Evolutionary conservation across 176 grass and related monocot genomes (phyloP).

Genomic region (Elymus sibiricus): DNA sequence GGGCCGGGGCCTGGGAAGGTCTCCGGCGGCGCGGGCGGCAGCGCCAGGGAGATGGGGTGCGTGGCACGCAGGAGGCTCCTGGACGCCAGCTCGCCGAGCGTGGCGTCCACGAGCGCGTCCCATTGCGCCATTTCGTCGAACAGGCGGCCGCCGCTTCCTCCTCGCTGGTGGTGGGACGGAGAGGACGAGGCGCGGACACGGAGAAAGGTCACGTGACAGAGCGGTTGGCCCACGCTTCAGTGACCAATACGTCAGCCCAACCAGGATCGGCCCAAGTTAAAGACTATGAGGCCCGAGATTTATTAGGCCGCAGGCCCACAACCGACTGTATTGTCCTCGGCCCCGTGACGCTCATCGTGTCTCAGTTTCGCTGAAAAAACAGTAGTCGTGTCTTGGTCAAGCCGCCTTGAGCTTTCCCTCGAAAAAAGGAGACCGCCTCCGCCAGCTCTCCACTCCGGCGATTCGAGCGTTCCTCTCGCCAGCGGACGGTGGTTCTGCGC

Average conservation of each 20-base stretch:
- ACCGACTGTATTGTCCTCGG: background rate
- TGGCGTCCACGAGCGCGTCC: constrained; percentile 55
- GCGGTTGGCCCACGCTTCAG: constrained; percentile 3
- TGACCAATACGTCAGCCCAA: background rate
- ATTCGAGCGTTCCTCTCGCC: background rate
- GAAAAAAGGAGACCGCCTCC: background rate
- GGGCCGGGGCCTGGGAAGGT: constrained; percentile 51
- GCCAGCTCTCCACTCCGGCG: background rate
- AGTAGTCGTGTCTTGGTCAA: background rate
- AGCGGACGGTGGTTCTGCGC: background rate
- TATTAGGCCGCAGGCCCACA: background rate
- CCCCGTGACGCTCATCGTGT: background rate
- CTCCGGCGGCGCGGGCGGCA: background rate
- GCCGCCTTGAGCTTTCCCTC: background rate
- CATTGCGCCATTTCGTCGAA: constrained; percentile 62
- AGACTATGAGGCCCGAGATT: background rate
- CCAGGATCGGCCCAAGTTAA: background rate
- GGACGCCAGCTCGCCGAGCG: constrained; percentile 47
- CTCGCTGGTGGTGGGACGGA: constrained; percentile 1
- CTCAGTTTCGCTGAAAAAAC: too few relatives aligned
- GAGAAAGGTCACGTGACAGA: background rate
- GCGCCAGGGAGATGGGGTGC: constrained; percentile 46
- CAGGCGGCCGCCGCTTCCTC: background rate
- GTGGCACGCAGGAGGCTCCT: constrained; percentile 64
- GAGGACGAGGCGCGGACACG: background rate